Conservation (phyloP, 179 eudicot genomes). For the Pouteria campechiana region DNA sequence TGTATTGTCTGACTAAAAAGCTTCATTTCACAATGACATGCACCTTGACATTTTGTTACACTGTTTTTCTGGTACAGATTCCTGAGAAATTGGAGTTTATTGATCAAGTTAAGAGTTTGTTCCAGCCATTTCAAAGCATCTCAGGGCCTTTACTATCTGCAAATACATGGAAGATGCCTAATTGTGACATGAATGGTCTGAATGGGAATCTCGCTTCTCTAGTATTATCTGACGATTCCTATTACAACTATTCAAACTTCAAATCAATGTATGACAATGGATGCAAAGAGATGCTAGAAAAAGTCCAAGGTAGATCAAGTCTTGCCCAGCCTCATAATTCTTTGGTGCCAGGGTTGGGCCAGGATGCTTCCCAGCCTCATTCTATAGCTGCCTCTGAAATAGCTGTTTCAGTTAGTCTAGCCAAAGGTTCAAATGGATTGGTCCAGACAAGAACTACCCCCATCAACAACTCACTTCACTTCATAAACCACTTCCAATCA, state of each 20-base stretch:
- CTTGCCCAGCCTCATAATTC: conserved; percentile 1
- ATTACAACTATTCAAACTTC: background rate
- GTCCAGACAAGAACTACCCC: too few relatives aligned
- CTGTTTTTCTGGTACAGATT: conserved; percentile 34
- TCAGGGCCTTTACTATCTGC: conserved; percentile 10
- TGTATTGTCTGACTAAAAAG: too few relatives aligned
- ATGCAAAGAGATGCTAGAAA: background rate
- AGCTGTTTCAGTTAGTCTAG: too few relatives aligned
- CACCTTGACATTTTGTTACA: too few relatives aligned
- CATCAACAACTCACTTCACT: background rate
- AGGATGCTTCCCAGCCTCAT: too few relatives aligned
- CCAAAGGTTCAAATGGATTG: too few relatives aligned
- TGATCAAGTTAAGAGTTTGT: conserved; percentile 31
- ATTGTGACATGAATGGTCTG: conserved; percentile 6
- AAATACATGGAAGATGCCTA: conserved; percentile 20
- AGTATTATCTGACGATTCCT: conserved; percentile 18
- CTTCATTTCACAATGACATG: too few relatives aligned
- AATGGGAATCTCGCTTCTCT: conserved; percentile 17
- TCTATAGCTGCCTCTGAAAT: too few relatives aligned
- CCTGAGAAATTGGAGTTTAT: conserved; percentile 36
- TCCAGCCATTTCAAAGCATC: conserved; percentile 13
- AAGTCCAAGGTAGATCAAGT: conserved; percentile 2
- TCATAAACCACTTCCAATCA: conserved; percentile 6
- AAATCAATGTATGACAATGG: background rate
- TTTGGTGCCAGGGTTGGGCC: too few relatives aligned